phyloP scores from a whole-genome alignment of 163 green algal genomes.

The Chlamydomonas reinhardtii region DNA sequence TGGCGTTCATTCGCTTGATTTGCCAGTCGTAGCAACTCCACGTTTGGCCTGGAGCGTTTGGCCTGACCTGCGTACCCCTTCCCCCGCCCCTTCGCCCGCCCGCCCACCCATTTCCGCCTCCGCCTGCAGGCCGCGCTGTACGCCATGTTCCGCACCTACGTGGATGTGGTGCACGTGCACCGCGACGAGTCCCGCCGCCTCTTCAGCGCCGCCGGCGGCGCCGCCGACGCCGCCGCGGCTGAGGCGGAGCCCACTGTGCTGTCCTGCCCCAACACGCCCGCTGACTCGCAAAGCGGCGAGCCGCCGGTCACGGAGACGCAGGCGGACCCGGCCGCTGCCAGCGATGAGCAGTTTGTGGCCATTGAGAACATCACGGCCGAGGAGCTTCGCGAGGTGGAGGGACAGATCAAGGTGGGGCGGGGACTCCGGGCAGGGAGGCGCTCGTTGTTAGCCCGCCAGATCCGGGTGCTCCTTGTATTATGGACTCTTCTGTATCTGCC shows the following conservation, averaged over 20 bases:
- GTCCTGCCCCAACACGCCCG: slow-evolving; percentile 23
- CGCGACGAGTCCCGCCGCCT: slow-evolving; percentile 73
- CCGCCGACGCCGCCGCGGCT: background rate
- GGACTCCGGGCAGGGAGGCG: background rate
- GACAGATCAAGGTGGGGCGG: slow-evolving; percentile 53
- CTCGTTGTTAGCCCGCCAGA: too few relatives aligned
- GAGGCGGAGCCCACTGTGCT: slow-evolving; percentile 32
- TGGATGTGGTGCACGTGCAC: slow-evolving; percentile 94
- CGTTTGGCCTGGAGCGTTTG: too few relatives aligned
- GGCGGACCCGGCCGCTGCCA: background rate
- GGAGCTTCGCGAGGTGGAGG: slow-evolving; percentile 60
- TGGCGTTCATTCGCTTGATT: too few relatives aligned
- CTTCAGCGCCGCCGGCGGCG: slow-evolving; percentile 46
- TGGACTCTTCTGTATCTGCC: too few relatives aligned
- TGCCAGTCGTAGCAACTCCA: too few relatives aligned
- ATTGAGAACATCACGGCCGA: slow-evolving; percentile 47
- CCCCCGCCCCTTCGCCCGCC: too few relatives aligned
- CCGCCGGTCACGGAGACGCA: background rate
- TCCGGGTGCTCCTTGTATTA: too few relatives aligned
- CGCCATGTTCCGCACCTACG: slow-evolving; percentile 95
- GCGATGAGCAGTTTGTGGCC: slow-evolving; percentile 14
- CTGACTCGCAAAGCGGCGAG: background rate
- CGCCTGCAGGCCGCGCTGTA: slow-evolving; percentile 70
- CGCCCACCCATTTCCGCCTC: too few relatives aligned
- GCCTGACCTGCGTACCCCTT: too few relatives aligned